A percentile compares a stretch with the other conserved stretches of the same genome.
These are phyloP conservation scores for Monosporozyma servazzii DNA, from an alignment of 805 yeast species.

Conservation along the genomic window DNA sequence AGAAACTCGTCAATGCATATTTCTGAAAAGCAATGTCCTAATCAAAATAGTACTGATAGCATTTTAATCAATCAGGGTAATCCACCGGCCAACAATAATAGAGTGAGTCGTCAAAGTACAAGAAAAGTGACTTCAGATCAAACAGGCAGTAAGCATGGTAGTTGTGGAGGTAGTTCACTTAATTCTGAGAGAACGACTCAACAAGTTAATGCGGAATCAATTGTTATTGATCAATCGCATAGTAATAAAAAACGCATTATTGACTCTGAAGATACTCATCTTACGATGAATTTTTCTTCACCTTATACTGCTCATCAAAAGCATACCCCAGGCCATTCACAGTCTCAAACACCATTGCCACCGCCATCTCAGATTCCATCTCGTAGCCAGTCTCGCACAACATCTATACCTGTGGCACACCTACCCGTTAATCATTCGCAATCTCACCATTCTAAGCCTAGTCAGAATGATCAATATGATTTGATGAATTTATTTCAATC, in stretches of 20 bases:
- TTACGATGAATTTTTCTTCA: background rate
- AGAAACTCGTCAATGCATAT: background rate
- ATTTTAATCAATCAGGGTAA: background rate
- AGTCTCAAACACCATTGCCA: background rate
- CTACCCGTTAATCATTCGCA: background rate
- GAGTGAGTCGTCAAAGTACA: background rate
- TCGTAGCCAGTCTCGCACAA: background rate
- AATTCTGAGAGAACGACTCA: background rate
- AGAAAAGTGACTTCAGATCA: background rate
- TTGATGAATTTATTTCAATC: slow-evolving; percentile 38
- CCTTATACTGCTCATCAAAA: background rate
- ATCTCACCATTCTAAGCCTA: background rate
- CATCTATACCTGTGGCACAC: background rate
- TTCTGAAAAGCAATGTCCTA: background rate
- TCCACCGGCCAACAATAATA: background rate
- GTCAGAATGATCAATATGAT: slow-evolving; percentile 25
- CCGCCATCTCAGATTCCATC: background rate
- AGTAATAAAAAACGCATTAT: background rate
- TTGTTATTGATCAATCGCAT: background rate
- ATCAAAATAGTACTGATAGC: background rate
- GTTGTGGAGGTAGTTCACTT: background rate
- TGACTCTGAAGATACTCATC: background rate
- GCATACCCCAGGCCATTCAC: background rate
- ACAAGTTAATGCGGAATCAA: background rate
- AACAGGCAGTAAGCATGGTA: background rate